Evolutionary conservation across 2,329 filamentous ascomycete species (phyloP), one percentile per base, ranked within the genome.

Genomic region (Zymoseptoria tritici): DNA sequence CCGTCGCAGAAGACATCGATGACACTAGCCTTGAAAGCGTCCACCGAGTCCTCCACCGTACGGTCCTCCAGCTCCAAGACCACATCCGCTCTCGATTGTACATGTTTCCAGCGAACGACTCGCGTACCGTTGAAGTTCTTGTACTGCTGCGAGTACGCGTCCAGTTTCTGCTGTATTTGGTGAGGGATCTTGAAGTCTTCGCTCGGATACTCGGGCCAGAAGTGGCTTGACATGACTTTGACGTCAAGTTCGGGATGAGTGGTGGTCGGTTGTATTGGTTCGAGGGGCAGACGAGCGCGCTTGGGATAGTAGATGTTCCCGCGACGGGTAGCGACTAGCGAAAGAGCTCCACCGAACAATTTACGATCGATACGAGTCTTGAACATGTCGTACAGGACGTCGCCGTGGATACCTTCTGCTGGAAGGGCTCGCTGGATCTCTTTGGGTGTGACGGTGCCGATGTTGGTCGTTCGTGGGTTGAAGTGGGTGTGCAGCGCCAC

Each of bases 221-320:
- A 99, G 62, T 96, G 85, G 21, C 91, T 85, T 0, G 92, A 97
- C 4, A 97, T 79, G 56, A 97, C 93, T 71, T 94, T 92, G 29
- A 62, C 60, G 20, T 66, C 60, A 57, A 68, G 66, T 1, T 53
- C 46, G 9, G 42, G 19, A 31, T 19, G 20, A n/a, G 19, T 16
- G 8, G 58, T 13, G 2, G 56, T 69, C 63, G 54, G 64, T 16
- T n/a, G 13, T 6, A 46, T n/a, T 16, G 36, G 36, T 9, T 46
- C 36, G 13, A 46, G 36, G 56, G 52, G 67, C 7, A 69, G 54
- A 13, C 66, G 56, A 5, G 63, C 66, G 8, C 70, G 64, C 54
- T 72, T 72, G 5, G 69, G 64, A 20, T 65, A 71, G 59, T 66
- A 70, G 4, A 69, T 62, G 42, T 71, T 68, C 21, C 63, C 56